phyloP scores from a whole-genome alignment of 2,329 filamentous ascomycete genomes.

The Decorospora gaudefroyi region DNA sequence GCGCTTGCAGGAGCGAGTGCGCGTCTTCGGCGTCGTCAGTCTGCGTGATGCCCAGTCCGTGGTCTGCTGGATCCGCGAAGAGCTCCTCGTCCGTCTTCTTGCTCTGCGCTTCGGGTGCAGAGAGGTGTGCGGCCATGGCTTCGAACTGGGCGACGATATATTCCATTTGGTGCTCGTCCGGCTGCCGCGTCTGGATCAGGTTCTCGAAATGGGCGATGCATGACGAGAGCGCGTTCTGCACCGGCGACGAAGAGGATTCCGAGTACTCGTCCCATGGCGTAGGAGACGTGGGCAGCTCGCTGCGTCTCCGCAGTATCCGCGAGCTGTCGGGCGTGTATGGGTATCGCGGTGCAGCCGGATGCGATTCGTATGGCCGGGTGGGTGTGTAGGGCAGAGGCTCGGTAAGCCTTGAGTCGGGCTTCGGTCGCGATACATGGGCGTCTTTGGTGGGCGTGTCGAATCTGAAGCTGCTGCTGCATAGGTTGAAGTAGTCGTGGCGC shows the following conservation, averaged over 20 bases:
- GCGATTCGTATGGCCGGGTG: conserved; percentile 18
- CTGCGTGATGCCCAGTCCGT: conserved; percentile 8
- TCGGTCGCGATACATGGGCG: conserved; percentile 19
- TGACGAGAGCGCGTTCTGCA: conserved; percentile 40
- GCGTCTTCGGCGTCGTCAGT: conserved; percentile 3
- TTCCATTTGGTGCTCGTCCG: conserved; percentile 43
- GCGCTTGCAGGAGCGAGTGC: conserved; percentile 3
- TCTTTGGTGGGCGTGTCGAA: conserved; percentile 21
- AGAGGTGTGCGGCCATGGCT: conserved; percentile 38
- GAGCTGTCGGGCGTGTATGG: conserved; percentile 43
- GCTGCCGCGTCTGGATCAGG: conserved; percentile 37
- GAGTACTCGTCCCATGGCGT: conserved; percentile 34
- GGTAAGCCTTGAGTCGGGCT: conserved; percentile 21
- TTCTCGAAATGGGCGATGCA: conserved; percentile 40
- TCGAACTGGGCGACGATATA: conserved; percentile 43
- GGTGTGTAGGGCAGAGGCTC: conserved; percentile 29
- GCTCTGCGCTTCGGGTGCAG: conserved; percentile 33
- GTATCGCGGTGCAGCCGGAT: conserved; percentile 30
- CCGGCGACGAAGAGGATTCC: conserved; percentile 28
- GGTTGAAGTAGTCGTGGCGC: conserved; percentile 29
- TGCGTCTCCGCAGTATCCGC: conserved; percentile 25
- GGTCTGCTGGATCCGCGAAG: conserved; percentile 21
- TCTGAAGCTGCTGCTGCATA: conserved; percentile 17
- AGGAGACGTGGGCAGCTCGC: conserved; percentile 24
- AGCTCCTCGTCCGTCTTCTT: conserved; percentile 26